phyloP scores from a whole-genome alignment of 192 early-diverging fungal species.

The Dissophora ornata region DNA sequence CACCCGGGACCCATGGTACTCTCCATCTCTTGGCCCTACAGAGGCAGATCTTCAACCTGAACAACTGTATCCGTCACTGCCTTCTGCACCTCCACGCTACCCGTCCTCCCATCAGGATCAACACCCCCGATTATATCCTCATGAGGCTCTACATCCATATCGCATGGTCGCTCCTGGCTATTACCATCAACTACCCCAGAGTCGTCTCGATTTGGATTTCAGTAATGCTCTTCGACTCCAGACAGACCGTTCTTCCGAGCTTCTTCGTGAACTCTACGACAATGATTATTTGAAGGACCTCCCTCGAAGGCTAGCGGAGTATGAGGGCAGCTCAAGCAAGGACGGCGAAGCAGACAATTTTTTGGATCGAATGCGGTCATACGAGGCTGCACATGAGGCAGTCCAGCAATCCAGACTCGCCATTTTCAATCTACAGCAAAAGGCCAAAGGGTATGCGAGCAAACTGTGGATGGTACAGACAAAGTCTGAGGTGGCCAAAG shows the following conservation, averaged over 20 bases:
- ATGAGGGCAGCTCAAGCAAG: not conserved
- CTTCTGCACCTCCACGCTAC: conserved; percentile 15
- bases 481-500: conserved; percentile 39
- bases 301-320: conserved; percentile 5
- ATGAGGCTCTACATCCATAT: not conserved
- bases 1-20: conserved; percentile 11
- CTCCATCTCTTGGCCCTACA: conserved; percentile 1
- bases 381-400: conserved; percentile 32
- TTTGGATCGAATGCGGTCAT: conserved; percentile 19
- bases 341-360: conserved; percentile 5
- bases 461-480: conserved; percentile 49
- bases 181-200: not conserved
- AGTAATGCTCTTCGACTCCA: not conserved
- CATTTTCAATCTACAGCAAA: conserved; percentile 41
- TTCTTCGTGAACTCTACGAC: conserved; percentile 13
- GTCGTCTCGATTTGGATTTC: not conserved
- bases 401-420: conserved; percentile 36
- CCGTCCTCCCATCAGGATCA: not conserved
- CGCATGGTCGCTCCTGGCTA: not conserved
- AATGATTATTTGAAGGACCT: conserved; percentile 17
- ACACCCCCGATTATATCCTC: conserved; percentile 4
- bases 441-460: conserved; percentile 51
- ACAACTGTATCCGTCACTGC: not conserved
- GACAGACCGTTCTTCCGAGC: conserved; percentile 1
- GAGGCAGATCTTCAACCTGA: conserved; percentile 18